Base-by-base conservation (phyloP, 2,329 filamentous ascomycete species). In the Penicillium nordicum region DNA sequence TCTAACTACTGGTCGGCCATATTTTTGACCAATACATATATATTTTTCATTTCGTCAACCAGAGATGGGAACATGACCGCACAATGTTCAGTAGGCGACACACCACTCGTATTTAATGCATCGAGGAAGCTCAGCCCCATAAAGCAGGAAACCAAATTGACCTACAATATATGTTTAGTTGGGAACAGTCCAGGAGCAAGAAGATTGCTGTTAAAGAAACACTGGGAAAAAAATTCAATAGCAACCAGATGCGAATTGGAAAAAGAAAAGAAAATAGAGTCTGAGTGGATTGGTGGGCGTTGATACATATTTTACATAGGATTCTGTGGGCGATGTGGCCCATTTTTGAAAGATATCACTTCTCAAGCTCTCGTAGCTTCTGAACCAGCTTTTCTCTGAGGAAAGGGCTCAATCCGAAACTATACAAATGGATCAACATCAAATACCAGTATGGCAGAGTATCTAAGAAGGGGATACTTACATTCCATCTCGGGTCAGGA, bases 401-500 rank as follows among this genome's bases (percentile, higher is more conserved):
- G 53, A 80, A 82, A 29, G 74, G 75, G 48, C 74, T 81, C 60
- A 79, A 66, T 10, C 74, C 80, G 53, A 79, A 72, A 58, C 78
- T 79, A 58, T 40, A 42, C 44, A 4, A n/a, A 40, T 4, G 30
- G 7, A 54, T 74, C 52, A 74, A 66, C 46, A 61, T 49, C 29
- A 34, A 38, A 27, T 40, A 48, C 10, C 8, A 59, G 8, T 14
- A 21, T 18, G 21, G 6, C 5, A 3, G 5, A 21, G 12, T 9
- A 42, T 8, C 10, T 5, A 25, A 25, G n/a, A 38, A 14, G n/a
- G 21, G 6, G 18, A 18, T 12, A 78, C 79, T 73, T 69, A 82
- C 71, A 87, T 80, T 53, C 84, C 84, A 65, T 86, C 82, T 29
- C 80, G 76, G 25, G 84, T 87, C 16, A 84, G 73, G 41, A 84